These are phyloP conservation scores for Cordia subcordata DNA, from an alignment of 257 asterid species.

Conservation along the genomic window DNA sequence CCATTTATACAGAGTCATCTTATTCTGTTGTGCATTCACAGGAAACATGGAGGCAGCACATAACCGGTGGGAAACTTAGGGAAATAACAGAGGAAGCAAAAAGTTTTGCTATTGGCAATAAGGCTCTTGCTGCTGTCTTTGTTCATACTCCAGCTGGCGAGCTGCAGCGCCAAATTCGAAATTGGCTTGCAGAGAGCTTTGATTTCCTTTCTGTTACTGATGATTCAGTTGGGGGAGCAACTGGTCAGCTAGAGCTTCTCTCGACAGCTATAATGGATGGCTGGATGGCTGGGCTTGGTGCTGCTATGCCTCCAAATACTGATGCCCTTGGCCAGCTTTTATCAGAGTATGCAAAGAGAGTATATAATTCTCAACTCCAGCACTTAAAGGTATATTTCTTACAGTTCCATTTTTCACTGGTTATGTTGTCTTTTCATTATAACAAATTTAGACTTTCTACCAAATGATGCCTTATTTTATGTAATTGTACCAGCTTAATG, in stretches of 20 bases:
- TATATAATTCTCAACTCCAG: slow-evolving; percentile 86
- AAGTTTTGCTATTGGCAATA: slow-evolving; percentile 73
- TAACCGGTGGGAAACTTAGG: slow-evolving; percentile 94
- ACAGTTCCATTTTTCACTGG: background rate
- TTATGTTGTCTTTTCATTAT: background rate
- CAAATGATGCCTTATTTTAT: too few relatives aligned
- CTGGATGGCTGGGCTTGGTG: slow-evolving; percentile 99
- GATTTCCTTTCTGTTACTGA: slow-evolving; percentile 86
- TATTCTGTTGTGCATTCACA: slow-evolving; percentile 13
- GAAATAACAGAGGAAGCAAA: slow-evolving; percentile 98
- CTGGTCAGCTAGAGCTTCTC: slow-evolving; percentile 96
- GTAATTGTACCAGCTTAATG: too few relatives aligned
- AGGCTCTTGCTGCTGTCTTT: slow-evolving; percentile 87
- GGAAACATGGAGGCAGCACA: slow-evolving; percentile 94
- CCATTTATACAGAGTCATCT: background rate
- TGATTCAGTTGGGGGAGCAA: slow-evolving; percentile 76
- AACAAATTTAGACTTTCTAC: background rate
- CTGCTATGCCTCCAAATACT: slow-evolving; percentile 82
- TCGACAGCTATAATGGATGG: slow-evolving; percentile 99
- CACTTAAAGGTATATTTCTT: slow-evolving; percentile 68
- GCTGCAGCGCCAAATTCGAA: slow-evolving; percentile 95
- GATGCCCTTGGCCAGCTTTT: slow-evolving; percentile 99
- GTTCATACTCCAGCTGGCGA: slow-evolving; percentile 99
- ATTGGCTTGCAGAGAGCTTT: slow-evolving; percentile 96
- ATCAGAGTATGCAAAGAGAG: slow-evolving; percentile 86